Percentiles rank a stretch among this genome's conserved stretches.
Conservation (phyloP, 2,329 filamentous ascomycete species). For the Hypoxylon sp. region DNA sequence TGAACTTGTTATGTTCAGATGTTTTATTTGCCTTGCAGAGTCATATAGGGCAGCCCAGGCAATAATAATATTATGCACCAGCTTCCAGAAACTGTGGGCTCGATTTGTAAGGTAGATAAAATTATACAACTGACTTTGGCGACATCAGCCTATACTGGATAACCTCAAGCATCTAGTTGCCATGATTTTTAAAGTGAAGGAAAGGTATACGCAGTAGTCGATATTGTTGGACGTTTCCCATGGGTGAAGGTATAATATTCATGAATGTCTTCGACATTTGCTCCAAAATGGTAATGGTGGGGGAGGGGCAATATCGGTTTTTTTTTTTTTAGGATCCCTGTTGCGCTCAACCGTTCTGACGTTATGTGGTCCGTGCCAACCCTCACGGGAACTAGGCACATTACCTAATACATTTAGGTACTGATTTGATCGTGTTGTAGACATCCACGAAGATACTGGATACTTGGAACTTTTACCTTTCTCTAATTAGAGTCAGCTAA, state of each 20-base stretch:
- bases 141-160: not conserved
- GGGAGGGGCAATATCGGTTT: constrained; percentile 48
- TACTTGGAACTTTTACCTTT: no score
- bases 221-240: not conserved
- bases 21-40: not conserved
- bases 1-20: constrained; percentile 6
- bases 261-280: not conserved
- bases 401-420: no score
- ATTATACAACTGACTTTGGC: not conserved
- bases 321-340: constrained; percentile 8
- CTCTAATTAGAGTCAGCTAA: no score
- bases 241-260: not conserved
- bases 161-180: not conserved
- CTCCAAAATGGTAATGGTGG: constrained; percentile 35
- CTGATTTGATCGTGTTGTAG: no score
- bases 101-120: not conserved
- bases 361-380: not conserved
- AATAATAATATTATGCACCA: not conserved
- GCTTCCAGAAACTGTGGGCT: not conserved
- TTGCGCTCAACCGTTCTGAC: not conserved
- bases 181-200: not conserved
- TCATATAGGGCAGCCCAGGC: not conserved
- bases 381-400: no score
- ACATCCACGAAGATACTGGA: no score
- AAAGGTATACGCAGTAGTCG: not conserved